Evolutionary conservation across 2,329 filamentous ascomycete species (phyloP), one percentile per base, ranked within the genome.

Genomic region (Hypoxylon sp.): DNA sequence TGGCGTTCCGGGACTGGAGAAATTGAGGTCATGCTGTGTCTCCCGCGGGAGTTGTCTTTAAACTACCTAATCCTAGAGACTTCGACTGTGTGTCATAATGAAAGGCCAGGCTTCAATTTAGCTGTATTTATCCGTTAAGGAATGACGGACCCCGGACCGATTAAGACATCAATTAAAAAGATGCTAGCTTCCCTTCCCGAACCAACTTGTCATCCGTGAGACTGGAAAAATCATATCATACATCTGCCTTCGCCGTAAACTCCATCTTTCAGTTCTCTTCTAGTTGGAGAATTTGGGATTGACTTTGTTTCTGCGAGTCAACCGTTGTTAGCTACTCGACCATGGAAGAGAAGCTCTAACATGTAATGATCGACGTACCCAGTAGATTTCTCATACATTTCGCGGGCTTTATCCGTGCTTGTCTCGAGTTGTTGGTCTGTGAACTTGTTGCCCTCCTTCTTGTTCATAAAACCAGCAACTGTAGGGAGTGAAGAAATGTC

Each of bases 331-430:
- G 17, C 25, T 19, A 45, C 23, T 43, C 21, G 38, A 48, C 5
- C 4, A 43, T 28, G n/a, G 4, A 17, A 11, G n/a, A 19, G 14
- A 28, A 10, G 17, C 25, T n/a, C 21, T 2, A 2, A 2, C 2
- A 48, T 56, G 19, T 9, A 11, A 46, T 75, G 53, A 13, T 21
- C 25, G 10, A 53, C 63, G 2, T 73, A 80, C 79, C 80, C 80
- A 25, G 80, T 80, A 4, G 70, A 36, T 76, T 82, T 82, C 75
- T 82, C 80, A 63, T 78, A 79, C 14, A 68, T 63, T 14, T 64
- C 60, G 17, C 80, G 79, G 0, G 65, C 71, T 58, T 75, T 74
- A 57, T 79, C 76, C 28, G 76, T 76, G 28, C 67, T 69, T 34
- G 73, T 68, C 68, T 74, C 75, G 49, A 77, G 70, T 71, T 79